These are phyloP conservation scores for Termitomyces sp. DNA, from an alignment of 768 basidiomycete genomes.

Conservation along the genomic window DNA sequence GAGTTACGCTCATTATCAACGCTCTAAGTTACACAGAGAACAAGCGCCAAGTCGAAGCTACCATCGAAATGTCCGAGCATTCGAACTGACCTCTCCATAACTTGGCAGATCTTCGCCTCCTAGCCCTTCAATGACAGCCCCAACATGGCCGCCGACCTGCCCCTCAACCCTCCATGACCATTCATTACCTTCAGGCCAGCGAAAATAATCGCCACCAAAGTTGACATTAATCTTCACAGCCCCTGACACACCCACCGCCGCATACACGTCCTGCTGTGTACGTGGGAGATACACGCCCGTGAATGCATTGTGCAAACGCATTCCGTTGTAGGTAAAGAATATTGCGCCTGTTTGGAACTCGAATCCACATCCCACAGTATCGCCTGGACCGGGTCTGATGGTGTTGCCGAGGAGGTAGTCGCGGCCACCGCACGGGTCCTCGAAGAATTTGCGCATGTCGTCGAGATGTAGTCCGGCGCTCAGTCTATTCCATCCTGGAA, in stretches of 20 bases:
- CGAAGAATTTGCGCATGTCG: slow-evolving; percentile 71
- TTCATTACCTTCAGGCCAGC: slow-evolving; percentile 63
- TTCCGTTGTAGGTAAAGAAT: slow-evolving; percentile 67
- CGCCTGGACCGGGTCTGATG: slow-evolving; percentile 35
- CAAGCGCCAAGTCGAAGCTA: not conserved
- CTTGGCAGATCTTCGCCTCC: slow-evolving; percentile 46
- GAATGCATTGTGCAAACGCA: slow-evolving; percentile 54
- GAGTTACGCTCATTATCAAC: not conserved
- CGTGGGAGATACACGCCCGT: slow-evolving; percentile 55
- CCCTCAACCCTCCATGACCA: slow-evolving; percentile 64
- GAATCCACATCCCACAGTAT: slow-evolving; percentile 64
- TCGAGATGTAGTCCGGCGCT: slow-evolving; percentile 68
- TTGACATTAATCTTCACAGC: slow-evolving; percentile 55
- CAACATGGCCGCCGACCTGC: slow-evolving; percentile 54
- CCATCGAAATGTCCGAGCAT: not conserved
- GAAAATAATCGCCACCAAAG: slow-evolving; percentile 59
- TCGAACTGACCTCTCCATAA: slow-evolving; percentile 19
- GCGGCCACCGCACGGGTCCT: slow-evolving; percentile 61
- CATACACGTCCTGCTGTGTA: slow-evolving; percentile 53
- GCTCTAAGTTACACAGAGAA: not conserved
- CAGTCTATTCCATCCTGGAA: slow-evolving; percentile 70
- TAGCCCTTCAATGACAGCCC: slow-evolving; percentile 27
- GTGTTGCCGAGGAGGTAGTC: slow-evolving; percentile 39
- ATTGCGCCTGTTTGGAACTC: slow-evolving; percentile 47
- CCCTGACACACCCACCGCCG: slow-evolving; percentile 59